These are phyloP conservation scores for Albugo candida DNA, from an alignment of 352 stramenopile genomes.

Conservation along the genomic window DNA sequence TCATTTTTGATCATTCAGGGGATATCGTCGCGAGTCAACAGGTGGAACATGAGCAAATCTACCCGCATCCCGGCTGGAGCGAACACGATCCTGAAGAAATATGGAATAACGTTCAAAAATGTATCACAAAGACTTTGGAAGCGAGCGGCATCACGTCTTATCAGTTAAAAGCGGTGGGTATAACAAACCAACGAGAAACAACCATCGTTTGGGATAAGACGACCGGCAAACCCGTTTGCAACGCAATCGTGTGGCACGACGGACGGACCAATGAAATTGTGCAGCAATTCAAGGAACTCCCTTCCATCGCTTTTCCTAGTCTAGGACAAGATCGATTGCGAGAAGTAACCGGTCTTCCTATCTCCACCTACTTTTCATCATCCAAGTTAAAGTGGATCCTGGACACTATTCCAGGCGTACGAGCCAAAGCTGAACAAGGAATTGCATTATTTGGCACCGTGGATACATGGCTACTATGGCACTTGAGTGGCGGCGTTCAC, in stretches of 20 bases:
- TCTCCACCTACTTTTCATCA: conserved; percentile 95
- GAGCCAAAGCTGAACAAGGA: conserved; percentile 62
- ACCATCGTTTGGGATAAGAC: conserved; percentile 91
- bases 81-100: conserved; percentile 97
- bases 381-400: conserved; percentile 97
- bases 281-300: conserved; percentile 44
- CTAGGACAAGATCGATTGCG: conserved; percentile 48
- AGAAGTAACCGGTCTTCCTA: conserved; percentile 83
- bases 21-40: conserved; percentile 83
- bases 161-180: conserved; percentile 85
- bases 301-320: conserved; percentile 28
- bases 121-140: conserved; percentile 54
- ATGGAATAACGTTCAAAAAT: conserved; percentile 67
- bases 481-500: conserved; percentile 73
- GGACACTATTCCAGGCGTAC: conserved; percentile 83
- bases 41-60: conserved; percentile 94
- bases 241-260: conserved; percentile 99
- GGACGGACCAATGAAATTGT: conserved; percentile 85
- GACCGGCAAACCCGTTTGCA: conserved; percentile 93
- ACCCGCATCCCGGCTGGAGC: conserved; percentile 88
- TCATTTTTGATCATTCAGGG: conserved; percentile 84
- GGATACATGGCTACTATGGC: conserved; percentile 95
- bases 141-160: conserved; percentile 36
- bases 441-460: conserved; percentile 95
- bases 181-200: conserved; percentile 99